Base-by-base conservation (phyloP, 805 yeast species). In the Teunomyces panamensis region DNA sequence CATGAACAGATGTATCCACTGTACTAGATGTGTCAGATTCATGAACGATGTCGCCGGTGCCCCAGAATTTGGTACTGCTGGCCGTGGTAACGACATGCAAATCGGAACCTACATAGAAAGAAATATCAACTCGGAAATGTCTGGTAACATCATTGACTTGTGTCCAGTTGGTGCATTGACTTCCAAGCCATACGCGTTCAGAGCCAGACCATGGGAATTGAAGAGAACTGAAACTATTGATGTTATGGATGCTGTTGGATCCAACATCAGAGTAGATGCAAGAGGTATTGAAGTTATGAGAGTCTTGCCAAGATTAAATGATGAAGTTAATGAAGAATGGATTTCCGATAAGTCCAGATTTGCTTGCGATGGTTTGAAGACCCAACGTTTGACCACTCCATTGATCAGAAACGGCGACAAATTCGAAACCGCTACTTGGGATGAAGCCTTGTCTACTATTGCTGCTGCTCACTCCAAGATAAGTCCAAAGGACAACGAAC, bases 121-220 rank as follows among this genome's bases (percentile, higher is more conserved):
- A 71, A 87, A 87, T 67, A 79, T 88, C 62, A 86, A 87, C 70
- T 78, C 90, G 8, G 96, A 88, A 71, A 71, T 88, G 73, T 84
- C 91, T 42, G 96, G 96, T 62, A 88, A 88, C 72, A 83, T 88
- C 55, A 81, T 89, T 55, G 96, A 88, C 66, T 77, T 88, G 56
- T 88, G 96, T 73, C 96, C 96, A 16, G 96, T 88, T 53, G 96
- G 96, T 59, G 96, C 96, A 1, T 80, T 88, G 59, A 89, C 96
- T 30, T 82, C 89, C 27, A 89, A 89, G 69, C 96, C 96, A 24
- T 88, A 88, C 60, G 90, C 96, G n/a, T 88, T 88, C 78, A 83
- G 81, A 63, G 95, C 96, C 11, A 80, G 96, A 64, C 96, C 96
- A 28, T 88, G 96, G 96, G 96, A 88, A 70, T 79, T 89, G 65